Conservation (phyloP, 23 red algal genomes). For the Gracilaria domingensis region DNA sequence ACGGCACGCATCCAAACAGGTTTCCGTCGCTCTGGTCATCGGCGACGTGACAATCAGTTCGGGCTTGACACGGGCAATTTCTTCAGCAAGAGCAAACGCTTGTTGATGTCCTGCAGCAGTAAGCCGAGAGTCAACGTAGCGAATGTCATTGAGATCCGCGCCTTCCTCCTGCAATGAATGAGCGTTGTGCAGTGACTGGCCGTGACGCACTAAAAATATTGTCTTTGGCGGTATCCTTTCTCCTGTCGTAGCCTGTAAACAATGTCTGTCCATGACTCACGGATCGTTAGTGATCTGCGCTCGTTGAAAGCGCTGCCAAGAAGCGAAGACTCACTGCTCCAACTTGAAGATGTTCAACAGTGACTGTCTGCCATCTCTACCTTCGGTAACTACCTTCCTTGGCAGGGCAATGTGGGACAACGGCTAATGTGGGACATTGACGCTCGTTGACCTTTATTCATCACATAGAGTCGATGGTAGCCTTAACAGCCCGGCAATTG, state of each 20-base stretch:
- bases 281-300: no score
- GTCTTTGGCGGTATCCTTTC: conserved; percentile 48
- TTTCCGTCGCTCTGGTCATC: conserved; percentile 57
- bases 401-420: no score
- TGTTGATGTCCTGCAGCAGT: conserved; percentile 39
- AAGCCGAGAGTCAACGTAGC: conserved; percentile 53
- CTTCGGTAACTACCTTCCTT: no score
- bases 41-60: conserved; percentile 56
- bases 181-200: conserved; percentile 64
- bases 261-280: conserved; percentile 58
- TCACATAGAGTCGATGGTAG: no score
- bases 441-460: no score
- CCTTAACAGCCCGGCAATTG: no score
- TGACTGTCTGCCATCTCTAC: no score
- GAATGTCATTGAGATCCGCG: conserved; percentile 37
- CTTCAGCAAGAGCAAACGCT: conserved; percentile 10
- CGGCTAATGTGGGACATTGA: no score
- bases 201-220: conserved; percentile 54
- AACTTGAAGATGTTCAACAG: no score
- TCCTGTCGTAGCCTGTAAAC: not conserved
- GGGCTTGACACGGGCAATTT: not conserved
- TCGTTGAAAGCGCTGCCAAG: no score
- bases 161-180: not conserved
- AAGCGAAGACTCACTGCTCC: no score
- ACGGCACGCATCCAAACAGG: conserved; percentile 15